Percentiles rank a stretch among this genome's conserved stretches.
Evolutionary conservation across 2,329 filamentous ascomycete genomes (phyloP).

Genomic region (Claviceps sp.): DNA sequence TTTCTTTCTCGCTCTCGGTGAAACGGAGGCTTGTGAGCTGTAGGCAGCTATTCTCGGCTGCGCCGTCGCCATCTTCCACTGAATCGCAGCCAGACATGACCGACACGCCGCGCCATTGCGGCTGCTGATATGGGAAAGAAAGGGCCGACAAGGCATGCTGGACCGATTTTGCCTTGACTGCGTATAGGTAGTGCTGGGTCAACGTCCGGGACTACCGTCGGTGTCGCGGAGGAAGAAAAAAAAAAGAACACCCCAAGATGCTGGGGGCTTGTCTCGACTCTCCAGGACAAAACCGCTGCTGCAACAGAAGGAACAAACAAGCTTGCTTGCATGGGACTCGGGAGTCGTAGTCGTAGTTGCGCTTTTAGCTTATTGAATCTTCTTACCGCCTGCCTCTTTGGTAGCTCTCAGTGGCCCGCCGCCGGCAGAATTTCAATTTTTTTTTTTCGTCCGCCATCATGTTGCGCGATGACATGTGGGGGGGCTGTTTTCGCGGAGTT

Average conservation of each 20-base stretch:
- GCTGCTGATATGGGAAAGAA: conserved; percentile 21
- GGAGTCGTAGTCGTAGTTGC: too few relatives aligned
- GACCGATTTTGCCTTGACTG: background rate
- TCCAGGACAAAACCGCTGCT: too few relatives aligned
- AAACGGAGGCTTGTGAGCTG: conserved; percentile 17
- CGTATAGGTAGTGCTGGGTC: background rate
- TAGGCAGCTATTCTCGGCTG: conserved; percentile 18
- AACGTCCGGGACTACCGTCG: background rate
- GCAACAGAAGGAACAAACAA: too few relatives aligned
- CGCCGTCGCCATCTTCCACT: conserved; percentile 13
- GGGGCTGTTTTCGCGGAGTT: background rate
- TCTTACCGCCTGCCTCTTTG: conserved; percentile 19
- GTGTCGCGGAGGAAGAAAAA: background rate
- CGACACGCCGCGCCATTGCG: conserved; percentile 24
- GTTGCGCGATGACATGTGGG: background rate
- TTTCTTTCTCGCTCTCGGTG: conserved; percentile 9
- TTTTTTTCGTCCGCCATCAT: background rate
- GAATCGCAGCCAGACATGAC: conserved; percentile 21
- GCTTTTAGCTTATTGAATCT: background rate
- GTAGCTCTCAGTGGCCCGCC: background rate
- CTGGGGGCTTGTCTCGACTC: too few relatives aligned
- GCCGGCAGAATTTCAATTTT: conserved; percentile 25
- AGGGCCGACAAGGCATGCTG: conserved; percentile 23
- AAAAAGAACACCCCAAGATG: background rate
- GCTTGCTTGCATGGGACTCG: too few relatives aligned